phyloP scores from a whole-genome alignment of 2,329 filamentous ascomycete genomes.

The Magnaporthiopsis poae region DNA sequence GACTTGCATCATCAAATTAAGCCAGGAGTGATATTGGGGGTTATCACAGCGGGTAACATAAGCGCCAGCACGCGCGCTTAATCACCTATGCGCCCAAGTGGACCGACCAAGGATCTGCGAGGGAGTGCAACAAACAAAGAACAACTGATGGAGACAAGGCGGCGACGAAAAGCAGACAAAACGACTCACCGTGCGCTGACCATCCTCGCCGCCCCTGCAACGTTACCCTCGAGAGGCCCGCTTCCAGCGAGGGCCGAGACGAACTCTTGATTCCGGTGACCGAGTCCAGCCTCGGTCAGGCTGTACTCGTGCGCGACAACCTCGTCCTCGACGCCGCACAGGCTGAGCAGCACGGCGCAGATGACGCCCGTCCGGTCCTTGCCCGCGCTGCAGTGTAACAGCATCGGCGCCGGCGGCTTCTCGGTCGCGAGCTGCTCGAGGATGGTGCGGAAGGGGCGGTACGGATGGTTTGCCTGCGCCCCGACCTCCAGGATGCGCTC shows the following conservation, averaged over 20 bases:
- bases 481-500: slow-evolving; percentile 47
- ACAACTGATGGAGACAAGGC: background rate
- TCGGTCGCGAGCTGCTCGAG: slow-evolving; percentile 44
- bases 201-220: slow-evolving; percentile 34
- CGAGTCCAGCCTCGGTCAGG: slow-evolving; percentile 54
- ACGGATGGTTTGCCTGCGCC: slow-evolving; percentile 33
- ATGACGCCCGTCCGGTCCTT: slow-evolving; percentile 70
- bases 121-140: background rate
- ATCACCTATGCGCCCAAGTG: background rate
- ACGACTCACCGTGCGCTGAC: slow-evolving; percentile 32
- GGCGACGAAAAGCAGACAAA: background rate
- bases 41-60: background rate
- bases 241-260: slow-evolving; percentile 39
- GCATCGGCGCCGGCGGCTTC: slow-evolving; percentile 35
- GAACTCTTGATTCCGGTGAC: slow-evolving; percentile 40
- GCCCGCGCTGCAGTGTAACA: slow-evolving; percentile 66
- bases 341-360: slow-evolving; percentile 52
- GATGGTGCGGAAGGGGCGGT: slow-evolving; percentile 42
- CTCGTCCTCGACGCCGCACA: slow-evolving; percentile 52
- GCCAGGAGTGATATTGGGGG: background rate
- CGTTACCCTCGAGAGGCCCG: slow-evolving; percentile 38
- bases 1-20: background rate
- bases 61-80: background rate
- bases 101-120: background rate
- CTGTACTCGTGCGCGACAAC: slow-evolving; percentile 58